Conservation (phyloP, 768 basidiomycete species). For the Boletellus ananas region DNA sequence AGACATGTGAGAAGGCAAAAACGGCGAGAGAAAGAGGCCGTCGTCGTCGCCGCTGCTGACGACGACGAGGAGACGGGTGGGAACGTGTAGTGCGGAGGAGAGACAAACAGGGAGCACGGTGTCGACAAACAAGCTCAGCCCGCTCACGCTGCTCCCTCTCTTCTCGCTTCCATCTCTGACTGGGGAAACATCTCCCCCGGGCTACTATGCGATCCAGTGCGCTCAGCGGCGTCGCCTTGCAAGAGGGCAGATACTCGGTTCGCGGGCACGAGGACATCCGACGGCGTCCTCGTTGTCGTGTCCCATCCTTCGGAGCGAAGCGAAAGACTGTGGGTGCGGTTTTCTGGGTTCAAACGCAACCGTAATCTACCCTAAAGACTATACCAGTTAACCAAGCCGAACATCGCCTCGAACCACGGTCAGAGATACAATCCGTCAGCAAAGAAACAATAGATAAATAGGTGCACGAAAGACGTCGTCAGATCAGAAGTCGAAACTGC, state of each 20-base stretch:
- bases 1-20: constrained; percentile 47
- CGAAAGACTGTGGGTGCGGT: not conserved
- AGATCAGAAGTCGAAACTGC: not conserved
- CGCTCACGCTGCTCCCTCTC: not conserved
- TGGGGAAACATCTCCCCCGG: not conserved
- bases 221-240: no score
- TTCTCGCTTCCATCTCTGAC: constrained; percentile 13
- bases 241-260: no score
- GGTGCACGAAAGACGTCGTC: not conserved
- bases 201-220: not conserved
- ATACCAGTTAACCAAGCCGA: not conserved
- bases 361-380: not conserved
- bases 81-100: constrained; percentile 7
- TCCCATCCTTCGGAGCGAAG: not conserved
- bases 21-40: not conserved
- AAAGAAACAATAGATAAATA: not conserved
- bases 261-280: no score
- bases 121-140: constrained; percentile 16
- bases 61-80: constrained; percentile 18
- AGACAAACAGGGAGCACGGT: constrained; percentile 18
- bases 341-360: no score
- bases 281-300: no score
- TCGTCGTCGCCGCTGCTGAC: constrained; percentile 23
- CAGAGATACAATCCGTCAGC: not conserved
- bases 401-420: not conserved